These are phyloP conservation scores for Spathaspora gorwiae DNA, from an alignment of 805 yeast genomes.

Conservation along the genomic window DNA sequence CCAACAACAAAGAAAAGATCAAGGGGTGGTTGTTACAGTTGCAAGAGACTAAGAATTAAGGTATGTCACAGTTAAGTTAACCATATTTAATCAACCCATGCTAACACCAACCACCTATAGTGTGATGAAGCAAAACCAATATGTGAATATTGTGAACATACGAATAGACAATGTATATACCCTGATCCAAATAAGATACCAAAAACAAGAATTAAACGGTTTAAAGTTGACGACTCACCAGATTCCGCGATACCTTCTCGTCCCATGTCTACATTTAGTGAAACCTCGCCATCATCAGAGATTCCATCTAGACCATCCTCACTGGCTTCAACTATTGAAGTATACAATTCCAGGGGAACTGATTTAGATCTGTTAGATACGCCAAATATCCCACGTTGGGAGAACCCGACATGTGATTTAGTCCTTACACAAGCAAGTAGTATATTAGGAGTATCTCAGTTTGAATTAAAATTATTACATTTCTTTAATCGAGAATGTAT, in stretches of 20 bases:
- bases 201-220: not conserved
- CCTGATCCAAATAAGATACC: conserved; percentile 6
- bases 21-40: conserved; percentile 27
- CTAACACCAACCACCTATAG: conserved; percentile 16
- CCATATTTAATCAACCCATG: not conserved
- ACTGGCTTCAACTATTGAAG: not conserved
- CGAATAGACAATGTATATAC: conserved; percentile 22
- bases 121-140: conserved; percentile 27
- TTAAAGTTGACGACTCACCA: too few relatives aligned
- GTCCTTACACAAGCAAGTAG: conserved; percentile 14
- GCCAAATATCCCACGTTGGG: not conserved
- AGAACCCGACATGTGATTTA: not conserved
- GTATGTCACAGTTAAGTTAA: conserved; percentile 14
- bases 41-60: conserved; percentile 27
- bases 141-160: conserved; percentile 31
- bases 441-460: conserved; percentile 11
- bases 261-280: not conserved
- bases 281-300: not conserved
- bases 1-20: conserved; percentile 10
- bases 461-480: conserved; percentile 11
- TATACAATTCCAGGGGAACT: too few relatives aligned
- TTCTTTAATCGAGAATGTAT: conserved; percentile 27
- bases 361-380: too few relatives aligned
- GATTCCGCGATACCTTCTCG: not conserved
- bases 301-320: not conserved